Evolutionary conservation across 306 rosid species (phyloP), one percentile per base, ranked within the genome.

Genomic region (Boehmeria nivea): DNA sequence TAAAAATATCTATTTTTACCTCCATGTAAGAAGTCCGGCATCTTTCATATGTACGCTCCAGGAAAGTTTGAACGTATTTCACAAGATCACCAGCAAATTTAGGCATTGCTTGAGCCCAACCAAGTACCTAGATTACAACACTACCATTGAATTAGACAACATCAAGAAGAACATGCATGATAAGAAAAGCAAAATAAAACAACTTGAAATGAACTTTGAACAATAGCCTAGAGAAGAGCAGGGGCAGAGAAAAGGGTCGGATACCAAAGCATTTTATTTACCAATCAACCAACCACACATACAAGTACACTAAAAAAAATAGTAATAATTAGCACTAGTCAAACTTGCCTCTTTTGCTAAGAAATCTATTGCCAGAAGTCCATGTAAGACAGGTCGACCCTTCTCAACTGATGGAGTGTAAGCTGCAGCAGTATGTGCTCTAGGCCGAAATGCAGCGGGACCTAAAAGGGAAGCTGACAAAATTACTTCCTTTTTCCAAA

Each of bases 41-140:
- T 83, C 99, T 79, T 83, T 93, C 99, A 71, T 81, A 87, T 47
- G 99, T 79, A 60, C 99, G 77, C 81, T 93, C 99, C 48, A 93
- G 71, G 71, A 93, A 87, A 37, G 99, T 87, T 82, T 87, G 95
- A 71, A 85, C 99, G 75, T 87, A 93, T 74, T 88, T 85, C 65
- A 85, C 99, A 65, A 93, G 86, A 60, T 93, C 99, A 59, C 76
- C 65, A 51, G 96, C 77, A 72, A 87, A 93, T 79, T 87, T 93
- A 60, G 99, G 99, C 99, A 93, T 87, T 63, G 96, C 96, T 73
- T 87, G 94, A 58, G 95, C 99, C 99, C 99, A 93, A 61, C 96
- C 96, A 77, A 87, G 93, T 60, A 93, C 99, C 99, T 93, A 63
- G n/a, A 69, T 39, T 57, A 69, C 53, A 55, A 55, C 3, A 59